Conservation (phyloP, 345 rosid species). For the Gossypium sturtianum region DNA sequence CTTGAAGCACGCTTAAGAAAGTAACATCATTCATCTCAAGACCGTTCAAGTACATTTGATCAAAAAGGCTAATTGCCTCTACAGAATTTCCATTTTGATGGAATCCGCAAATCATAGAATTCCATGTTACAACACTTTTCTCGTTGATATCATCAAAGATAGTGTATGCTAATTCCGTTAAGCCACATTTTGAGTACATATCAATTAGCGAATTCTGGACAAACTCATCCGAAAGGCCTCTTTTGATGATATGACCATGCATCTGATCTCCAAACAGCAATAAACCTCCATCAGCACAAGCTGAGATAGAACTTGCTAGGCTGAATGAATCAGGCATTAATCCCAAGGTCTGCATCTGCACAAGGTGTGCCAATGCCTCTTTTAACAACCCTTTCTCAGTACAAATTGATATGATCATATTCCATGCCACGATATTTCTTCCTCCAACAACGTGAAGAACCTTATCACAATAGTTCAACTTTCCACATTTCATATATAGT, state of each 20-base stretch:
- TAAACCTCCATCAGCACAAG: constrained; percentile 48
- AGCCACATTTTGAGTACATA: constrained; percentile 61
- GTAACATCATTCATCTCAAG: constrained; percentile 50
- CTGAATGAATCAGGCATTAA: constrained; percentile 60
- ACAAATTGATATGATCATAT: constrained; percentile 58
- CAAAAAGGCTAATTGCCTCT: constrained; percentile 52
- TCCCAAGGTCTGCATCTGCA: constrained; percentile 42
- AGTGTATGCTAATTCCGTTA: constrained; percentile 33
- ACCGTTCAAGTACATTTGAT: constrained; percentile 43
- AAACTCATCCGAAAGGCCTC: constrained; percentile 38
- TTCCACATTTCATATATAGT: constrained; percentile 55
- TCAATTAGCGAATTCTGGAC: constrained; percentile 49
- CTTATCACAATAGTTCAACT: constrained; percentile 35
- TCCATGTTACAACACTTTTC: constrained; percentile 54
- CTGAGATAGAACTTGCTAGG: constrained; percentile 63
- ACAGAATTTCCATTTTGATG: constrained; percentile 54
- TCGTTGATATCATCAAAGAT: constrained; percentile 33
- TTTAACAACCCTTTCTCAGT: constrained; percentile 41
- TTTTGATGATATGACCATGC: constrained; percentile 51
- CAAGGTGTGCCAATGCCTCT: constrained; percentile 44
- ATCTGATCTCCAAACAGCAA: constrained; percentile 57
- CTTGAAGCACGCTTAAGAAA: constrained; percentile 56
- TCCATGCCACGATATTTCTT: constrained; percentile 58
- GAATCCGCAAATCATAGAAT: constrained; percentile 58
- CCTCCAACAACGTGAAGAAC: constrained; percentile 38